Conservation (phyloP, 2,329 filamentous ascomycete species). For the Blastomyces percursus region DNA sequence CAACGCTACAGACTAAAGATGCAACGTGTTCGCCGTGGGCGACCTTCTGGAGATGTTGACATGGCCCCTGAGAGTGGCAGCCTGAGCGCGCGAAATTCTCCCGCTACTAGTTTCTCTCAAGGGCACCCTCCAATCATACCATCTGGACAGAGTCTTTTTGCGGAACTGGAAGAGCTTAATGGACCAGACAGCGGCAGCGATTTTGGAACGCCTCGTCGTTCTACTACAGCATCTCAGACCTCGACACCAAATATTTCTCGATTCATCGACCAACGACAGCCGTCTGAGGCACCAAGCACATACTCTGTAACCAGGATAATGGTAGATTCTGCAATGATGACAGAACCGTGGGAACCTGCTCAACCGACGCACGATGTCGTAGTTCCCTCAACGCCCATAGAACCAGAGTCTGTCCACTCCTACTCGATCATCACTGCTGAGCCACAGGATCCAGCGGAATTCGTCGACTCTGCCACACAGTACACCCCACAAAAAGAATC, state of each 20-base stretch:
- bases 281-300: background rate
- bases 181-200: slow-evolving; percentile 62
- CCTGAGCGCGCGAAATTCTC: slow-evolving; percentile 40
- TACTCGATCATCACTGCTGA: slow-evolving; percentile 16
- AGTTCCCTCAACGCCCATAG: slow-evolving; percentile 13
- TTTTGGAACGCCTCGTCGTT: slow-evolving; percentile 31
- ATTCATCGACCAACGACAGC: slow-evolving; percentile 13
- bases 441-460: slow-evolving; percentile 16
- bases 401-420: slow-evolving; percentile 4
- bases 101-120: slow-evolving; percentile 41
- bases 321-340: slow-evolving; percentile 54
- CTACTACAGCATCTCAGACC: slow-evolving; percentile 24
- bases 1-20: slow-evolving; percentile 61
- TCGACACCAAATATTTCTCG: slow-evolving; percentile 29
- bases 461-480: slow-evolving; percentile 34
- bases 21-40: slow-evolving; percentile 55
- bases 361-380: background rate
- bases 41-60: slow-evolving; percentile 34
- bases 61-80: slow-evolving; percentile 31
- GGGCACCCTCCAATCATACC: slow-evolving; percentile 37
- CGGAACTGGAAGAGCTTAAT: slow-evolving; percentile 73
- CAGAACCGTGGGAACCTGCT: slow-evolving; percentile 45
- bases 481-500: slow-evolving; percentile 29
- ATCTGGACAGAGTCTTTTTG: slow-evolving; percentile 70
- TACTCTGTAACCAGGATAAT: slow-evolving; percentile 28